Evolutionary conservation across 2,329 filamentous ascomycete species (phyloP).

Genomic region (Pyrenochaeta sp.): DNA sequence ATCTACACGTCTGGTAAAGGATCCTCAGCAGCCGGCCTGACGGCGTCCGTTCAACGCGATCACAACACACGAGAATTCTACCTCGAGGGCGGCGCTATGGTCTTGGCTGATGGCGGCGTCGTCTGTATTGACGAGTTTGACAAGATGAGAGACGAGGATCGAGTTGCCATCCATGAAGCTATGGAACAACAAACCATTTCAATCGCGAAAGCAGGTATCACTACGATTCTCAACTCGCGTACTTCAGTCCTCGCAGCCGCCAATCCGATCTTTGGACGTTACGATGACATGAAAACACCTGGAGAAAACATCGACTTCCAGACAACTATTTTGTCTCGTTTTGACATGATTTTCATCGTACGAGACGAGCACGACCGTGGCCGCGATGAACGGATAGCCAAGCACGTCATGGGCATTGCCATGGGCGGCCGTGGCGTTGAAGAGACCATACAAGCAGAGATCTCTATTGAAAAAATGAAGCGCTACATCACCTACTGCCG

Average conservation of each 20-base stretch:
- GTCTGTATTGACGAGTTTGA: constrained; percentile 99
- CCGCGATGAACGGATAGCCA: constrained; percentile 92
- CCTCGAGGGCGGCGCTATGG: constrained; percentile 97
- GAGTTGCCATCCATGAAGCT: constrained; percentile 97
- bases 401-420: constrained; percentile 96
- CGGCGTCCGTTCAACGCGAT: constrained; percentile 94
- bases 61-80: constrained; percentile 94
- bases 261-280: constrained; percentile 96
- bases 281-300: constrained; percentile 96
- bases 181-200: constrained; percentile 99
- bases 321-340: constrained; percentile 96
- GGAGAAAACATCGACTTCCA: constrained; percentile 99
- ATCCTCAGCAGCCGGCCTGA: constrained; percentile 95
- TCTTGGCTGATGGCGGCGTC: constrained; percentile 93
- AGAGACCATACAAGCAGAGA: constrained; percentile 84
- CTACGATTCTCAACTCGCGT: constrained; percentile 93
- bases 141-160: constrained; percentile 98
- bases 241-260: constrained; percentile 95
- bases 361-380: constrained; percentile 90
- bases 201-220: constrained; percentile 98
- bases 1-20: constrained; percentile 99
- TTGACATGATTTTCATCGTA: constrained; percentile 99
- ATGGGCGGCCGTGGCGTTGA: constrained; percentile 88
- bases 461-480: constrained; percentile 96
- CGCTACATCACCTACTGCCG: constrained; percentile 98